phyloP scores from a whole-genome alignment of 2,329 filamentous ascomycete species.

The Pseudocercospora pini-densiflorae region DNA sequence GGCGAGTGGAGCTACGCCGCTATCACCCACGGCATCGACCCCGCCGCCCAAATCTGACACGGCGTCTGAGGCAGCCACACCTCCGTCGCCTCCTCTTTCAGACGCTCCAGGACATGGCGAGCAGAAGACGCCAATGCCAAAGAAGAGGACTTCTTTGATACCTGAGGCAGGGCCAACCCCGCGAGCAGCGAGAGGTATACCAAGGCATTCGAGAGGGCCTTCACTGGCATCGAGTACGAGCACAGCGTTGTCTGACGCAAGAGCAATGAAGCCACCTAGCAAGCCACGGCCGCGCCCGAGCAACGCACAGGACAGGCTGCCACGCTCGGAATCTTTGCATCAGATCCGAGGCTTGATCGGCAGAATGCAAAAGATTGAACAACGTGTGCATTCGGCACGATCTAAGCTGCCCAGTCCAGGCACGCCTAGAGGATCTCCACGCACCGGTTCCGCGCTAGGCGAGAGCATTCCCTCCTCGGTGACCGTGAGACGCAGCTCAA shows the following conservation, averaged over 20 bases:
- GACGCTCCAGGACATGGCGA: constrained; percentile 70
- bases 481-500: constrained; percentile 68
- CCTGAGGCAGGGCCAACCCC: constrained; percentile 59
- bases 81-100: constrained; percentile 92
- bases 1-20: constrained; percentile 72
- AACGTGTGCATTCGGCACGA: constrained; percentile 85
- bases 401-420: constrained; percentile 87
- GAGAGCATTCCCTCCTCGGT: constrained; percentile 59
- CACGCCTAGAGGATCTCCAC: constrained; percentile 80
- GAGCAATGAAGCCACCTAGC: constrained; percentile 46
- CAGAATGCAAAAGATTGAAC: constrained; percentile 96
- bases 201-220: constrained; percentile 60
- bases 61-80: constrained; percentile 73
- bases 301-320: constrained; percentile 44
- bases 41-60: constrained; percentile 74
- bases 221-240: constrained; percentile 52
- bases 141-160: constrained; percentile 52
- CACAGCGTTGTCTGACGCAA: constrained; percentile 32
- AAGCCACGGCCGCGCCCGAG: constrained; percentile 48
- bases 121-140: constrained; percentile 46
- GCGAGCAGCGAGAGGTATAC: constrained; percentile 52
- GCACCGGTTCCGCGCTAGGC: constrained; percentile 43
- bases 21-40: constrained; percentile 87
- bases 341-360: constrained; percentile 94
- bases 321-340: constrained; percentile 74